Conservation (phyloP, 1,139 yeast species). For the Candida tetrigidarum region DNA sequence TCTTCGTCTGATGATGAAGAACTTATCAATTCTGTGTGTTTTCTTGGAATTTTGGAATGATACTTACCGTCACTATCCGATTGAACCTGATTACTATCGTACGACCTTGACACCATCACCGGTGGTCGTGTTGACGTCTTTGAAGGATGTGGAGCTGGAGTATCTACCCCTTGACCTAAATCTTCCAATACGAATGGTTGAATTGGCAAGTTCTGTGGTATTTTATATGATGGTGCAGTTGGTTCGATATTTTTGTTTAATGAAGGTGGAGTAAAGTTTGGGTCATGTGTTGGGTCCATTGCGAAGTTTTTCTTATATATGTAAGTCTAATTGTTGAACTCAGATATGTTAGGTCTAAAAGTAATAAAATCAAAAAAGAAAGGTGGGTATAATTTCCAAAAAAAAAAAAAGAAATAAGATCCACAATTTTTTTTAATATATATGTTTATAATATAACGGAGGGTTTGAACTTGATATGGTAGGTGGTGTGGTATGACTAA, state of each 20-base stretch:
- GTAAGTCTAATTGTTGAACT: too few relatives aligned
- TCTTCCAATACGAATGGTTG: slow-evolving; percentile 78
- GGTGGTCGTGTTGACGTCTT: slow-evolving; percentile 16
- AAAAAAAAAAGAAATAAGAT: background rate
- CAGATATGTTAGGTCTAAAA: too few relatives aligned
- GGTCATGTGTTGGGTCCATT: slow-evolving; percentile 85
- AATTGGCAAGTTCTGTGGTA: slow-evolving; percentile 78
- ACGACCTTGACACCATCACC: slow-evolving; percentile 9
- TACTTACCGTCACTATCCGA: slow-evolving; percentile 17
- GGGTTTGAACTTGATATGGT: background rate
- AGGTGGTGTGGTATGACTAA: background rate
- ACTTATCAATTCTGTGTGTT: slow-evolving; percentile 43
- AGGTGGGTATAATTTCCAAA: too few relatives aligned
- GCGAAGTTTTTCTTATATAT: too few relatives aligned
- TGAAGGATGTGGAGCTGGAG: slow-evolving; percentile 66
- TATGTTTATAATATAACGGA: background rate
- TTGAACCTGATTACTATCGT: slow-evolving; percentile 12
- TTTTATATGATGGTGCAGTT: slow-evolving; percentile 70
- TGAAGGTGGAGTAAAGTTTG: slow-evolving; percentile 76
- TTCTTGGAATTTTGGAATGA: slow-evolving; percentile 46
- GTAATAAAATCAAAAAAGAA: background rate
- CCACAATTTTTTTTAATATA: background rate
- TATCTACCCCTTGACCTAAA: slow-evolving; percentile 69
- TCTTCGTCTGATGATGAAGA: slow-evolving; percentile 38
- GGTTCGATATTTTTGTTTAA: slow-evolving; percentile 63